Percentiles rank a stretch among this genome's conserved stretches.
Evolutionary conservation across 2,329 filamentous ascomycete genomes (phyloP).

Genomic region (Arthrobotrys entomopaga): DNA sequence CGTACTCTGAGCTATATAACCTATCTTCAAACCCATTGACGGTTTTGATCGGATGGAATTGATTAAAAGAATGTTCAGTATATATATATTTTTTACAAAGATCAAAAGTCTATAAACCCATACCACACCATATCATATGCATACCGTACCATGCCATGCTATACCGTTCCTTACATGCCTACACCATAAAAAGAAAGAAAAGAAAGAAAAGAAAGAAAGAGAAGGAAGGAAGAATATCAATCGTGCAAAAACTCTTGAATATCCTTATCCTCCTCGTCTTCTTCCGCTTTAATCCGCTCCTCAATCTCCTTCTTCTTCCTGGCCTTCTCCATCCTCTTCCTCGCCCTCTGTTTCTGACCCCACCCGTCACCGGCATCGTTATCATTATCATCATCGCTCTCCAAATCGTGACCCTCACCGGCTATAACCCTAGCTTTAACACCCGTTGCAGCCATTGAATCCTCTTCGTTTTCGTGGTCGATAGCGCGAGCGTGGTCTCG

Average conservation of each 20-base stretch:
- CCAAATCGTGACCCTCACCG: slow-evolving; percentile 69
- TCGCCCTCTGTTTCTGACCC: slow-evolving; percentile 77
- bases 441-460: slow-evolving; percentile 62
- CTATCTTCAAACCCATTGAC: no score
- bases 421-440: slow-evolving; percentile 66
- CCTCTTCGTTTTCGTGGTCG: slow-evolving; percentile 61
- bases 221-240: not conserved
- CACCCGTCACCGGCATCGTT: slow-evolving; percentile 67
- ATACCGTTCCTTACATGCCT: no score
- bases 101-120: slow-evolving; percentile 1
- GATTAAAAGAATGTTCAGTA: no score
- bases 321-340: slow-evolving; percentile 74
- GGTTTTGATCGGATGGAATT: no score
- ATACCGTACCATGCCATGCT: not conserved
- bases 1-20: not conserved
- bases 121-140: not conserved
- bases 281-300: slow-evolving; percentile 67
- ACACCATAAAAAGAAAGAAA: slow-evolving; percentile 59
- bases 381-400: slow-evolving; percentile 65
- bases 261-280: slow-evolving; percentile 35
- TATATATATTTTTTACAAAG: no score
- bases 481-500: slow-evolving; percentile 69
- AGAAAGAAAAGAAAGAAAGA: slow-evolving; percentile 63
- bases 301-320: slow-evolving; percentile 77
- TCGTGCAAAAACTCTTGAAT: slow-evolving; percentile 42